These are phyloP conservation scores for Chrysoporthe deuterocubensis DNA, from an alignment of 2,329 filamentous ascomycete species.

Conservation along the genomic window DNA sequence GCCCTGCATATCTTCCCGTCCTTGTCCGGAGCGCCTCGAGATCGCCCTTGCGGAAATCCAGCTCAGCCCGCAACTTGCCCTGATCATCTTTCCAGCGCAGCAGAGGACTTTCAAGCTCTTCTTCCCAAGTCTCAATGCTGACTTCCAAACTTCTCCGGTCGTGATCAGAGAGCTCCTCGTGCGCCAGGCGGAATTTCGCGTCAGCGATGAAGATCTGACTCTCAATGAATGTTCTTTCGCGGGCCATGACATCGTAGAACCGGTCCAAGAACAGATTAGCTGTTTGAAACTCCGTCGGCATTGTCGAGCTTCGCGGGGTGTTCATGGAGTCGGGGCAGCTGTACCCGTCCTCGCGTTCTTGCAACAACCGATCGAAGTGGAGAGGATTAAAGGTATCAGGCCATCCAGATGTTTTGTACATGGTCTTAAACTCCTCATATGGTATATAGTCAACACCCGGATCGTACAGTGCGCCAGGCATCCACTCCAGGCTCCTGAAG, in stretches of 20 bases:
- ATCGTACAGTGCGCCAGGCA: background rate
- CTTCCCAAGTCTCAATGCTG: background rate
- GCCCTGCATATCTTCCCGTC: background rate
- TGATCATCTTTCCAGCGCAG: background rate
- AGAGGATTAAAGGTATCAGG: slow-evolving; percentile 1
- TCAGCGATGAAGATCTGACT: background rate
- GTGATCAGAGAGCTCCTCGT: background rate
- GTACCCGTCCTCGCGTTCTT: background rate
- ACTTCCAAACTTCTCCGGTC: background rate
- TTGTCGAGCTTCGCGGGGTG: background rate
- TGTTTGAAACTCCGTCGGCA: background rate
- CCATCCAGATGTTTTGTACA: slow-evolving; percentile 1
- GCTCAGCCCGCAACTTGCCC: background rate
- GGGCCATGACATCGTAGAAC: background rate
- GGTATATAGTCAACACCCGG: background rate
- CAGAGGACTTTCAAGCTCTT: background rate
- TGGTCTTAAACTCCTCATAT: background rate
- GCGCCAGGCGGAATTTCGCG: background rate
- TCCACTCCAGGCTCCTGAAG: slow-evolving; percentile 9
- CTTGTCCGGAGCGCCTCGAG: background rate
- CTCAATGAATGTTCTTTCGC: background rate
- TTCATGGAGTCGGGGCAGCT: background rate
- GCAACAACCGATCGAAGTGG: background rate
- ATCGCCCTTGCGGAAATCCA: background rate
- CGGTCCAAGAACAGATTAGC: background rate